These are phyloP conservation scores for Podospora pseudocomata DNA, from an alignment of 495 filamentous ascomycete genomes.

Conservation along the genomic window DNA sequence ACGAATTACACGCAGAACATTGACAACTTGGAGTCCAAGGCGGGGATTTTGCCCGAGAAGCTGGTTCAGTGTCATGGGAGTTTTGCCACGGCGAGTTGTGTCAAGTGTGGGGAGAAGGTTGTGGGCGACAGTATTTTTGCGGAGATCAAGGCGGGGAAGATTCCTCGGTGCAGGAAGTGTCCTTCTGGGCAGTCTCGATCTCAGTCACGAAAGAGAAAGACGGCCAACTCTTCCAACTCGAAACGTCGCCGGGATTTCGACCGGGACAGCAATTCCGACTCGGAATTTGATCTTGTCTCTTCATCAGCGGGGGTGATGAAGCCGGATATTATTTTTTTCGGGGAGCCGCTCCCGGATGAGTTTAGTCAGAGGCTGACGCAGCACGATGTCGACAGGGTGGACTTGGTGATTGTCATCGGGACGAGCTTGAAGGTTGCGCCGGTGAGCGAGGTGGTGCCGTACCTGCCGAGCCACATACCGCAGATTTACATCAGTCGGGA, in stretches of 20 bases:
- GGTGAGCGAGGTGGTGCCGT: constrained; percentile 83
- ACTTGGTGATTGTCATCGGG: constrained; percentile 95
- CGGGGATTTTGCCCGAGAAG: constrained; percentile 77
- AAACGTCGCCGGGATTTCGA: constrained; percentile 56
- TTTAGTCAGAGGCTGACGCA: constrained; percentile 79
- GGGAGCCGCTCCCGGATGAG: constrained; percentile 76
- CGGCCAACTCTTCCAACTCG: constrained; percentile 55
- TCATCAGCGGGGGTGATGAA: constrained; percentile 80
- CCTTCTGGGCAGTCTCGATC: constrained; percentile 47
- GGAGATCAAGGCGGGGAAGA: constrained; percentile 69
- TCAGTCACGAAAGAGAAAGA: constrained; percentile 65
- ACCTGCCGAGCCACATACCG: constrained; percentile 72
- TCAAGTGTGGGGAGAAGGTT: constrained; percentile 76
- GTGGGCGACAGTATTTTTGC: constrained; percentile 70
- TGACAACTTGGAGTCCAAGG: constrained; percentile 89
- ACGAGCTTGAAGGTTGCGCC: constrained; percentile 96
- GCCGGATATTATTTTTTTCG: constrained; percentile 98
- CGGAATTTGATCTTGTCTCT: constrained; percentile 51
- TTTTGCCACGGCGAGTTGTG: constrained; percentile 87
- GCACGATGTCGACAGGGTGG: constrained; percentile 73
- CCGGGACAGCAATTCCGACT: constrained; percentile 52
- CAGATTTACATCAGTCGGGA: constrained; percentile 93
- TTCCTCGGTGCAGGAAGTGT: constrained; percentile 63
- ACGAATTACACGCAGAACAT: constrained; percentile 99
- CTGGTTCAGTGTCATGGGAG: constrained; percentile 95